Base-by-base conservation (phyloP, 495 filamentous ascomycete genomes). In the Podospora appendiculata region DNA sequence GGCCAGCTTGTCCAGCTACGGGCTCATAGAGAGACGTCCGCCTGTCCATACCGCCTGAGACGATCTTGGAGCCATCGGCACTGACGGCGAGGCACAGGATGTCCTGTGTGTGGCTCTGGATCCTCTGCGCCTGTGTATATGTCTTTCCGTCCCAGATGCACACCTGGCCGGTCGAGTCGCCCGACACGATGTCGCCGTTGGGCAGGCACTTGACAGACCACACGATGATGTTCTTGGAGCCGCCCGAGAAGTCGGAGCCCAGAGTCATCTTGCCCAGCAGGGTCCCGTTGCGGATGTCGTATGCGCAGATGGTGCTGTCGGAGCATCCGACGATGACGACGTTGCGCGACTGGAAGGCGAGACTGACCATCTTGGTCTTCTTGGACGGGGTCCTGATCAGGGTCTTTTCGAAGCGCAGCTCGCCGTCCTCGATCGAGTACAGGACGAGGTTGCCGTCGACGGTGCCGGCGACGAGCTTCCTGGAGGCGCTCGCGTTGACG, bases 101-200 rank as follows among this genome's bases (percentile, higher is more conserved):
- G 73, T 99, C 93, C n/a, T 92, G 88, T 43, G 85, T 80, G 57
- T 97, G 93, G 14, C 85, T 79, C 61, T 89, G 80, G 46, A 97
- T 79, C 46, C 92, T 79, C 64, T 97, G 93, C 32, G 83, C 73
- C 38, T 95, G 82, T 5, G 89, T 85, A 59, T 92, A 94, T 46
- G 84, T 94, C 72, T 85, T 91, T 36, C 87, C 89, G 67, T 96
- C 90, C 86, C 88, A 97, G 65, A 97, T 89, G 48, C 86, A 82
- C 9, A 99, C 74, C 62, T 95, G 88, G 33, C 93, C 93, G 9
- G 89, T 90, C 14, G 93, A 97, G 68, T 96, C 92, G 42, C 88
- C 94, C 10, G 90, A 94, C 12, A 99, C 86, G 51, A 99, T 88
- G 44, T 90, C 88, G 25, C 91, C 91, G 61, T 91, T 85, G 11